phyloP scores from a whole-genome alignment of 2,329 filamentous ascomycete species.

The Ascochyta lentis region DNA sequence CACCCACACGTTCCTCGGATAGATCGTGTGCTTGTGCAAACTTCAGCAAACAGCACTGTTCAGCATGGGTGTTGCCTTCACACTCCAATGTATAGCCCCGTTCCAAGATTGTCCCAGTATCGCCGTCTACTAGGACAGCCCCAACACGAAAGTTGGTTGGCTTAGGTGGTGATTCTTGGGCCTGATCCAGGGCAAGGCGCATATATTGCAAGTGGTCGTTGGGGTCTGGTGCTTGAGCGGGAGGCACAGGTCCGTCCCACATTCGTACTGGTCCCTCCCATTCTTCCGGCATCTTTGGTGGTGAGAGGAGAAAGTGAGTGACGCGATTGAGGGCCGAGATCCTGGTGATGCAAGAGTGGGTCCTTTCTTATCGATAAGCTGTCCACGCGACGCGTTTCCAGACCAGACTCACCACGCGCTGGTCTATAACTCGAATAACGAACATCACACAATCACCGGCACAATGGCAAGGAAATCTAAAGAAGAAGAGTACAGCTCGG shows the following conservation, averaged over 20 bases:
- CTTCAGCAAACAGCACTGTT: conserved; percentile 90
- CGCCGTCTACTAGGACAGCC: conserved; percentile 75
- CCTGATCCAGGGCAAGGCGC: conserved; percentile 75
- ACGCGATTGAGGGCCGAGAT: background rate
- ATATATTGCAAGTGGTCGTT: conserved; percentile 61
- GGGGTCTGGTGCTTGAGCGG: conserved; percentile 27
- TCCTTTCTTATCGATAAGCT: conserved; percentile 27
- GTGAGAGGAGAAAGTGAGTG: conserved; percentile 9
- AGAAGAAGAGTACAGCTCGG: conserved; percentile 22
- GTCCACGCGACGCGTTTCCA: conserved; percentile 37
- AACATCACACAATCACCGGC: conserved; percentile 11
- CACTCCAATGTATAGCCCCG: conserved; percentile 92
- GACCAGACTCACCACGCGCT: conserved; percentile 8
- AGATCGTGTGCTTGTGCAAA: conserved; percentile 52
- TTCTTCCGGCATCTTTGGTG: conserved; percentile 29
- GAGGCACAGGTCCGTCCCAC: conserved; percentile 29
- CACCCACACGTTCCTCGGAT: conserved; percentile 62
- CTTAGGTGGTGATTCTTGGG: conserved; percentile 79
- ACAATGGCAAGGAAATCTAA: conserved; percentile 14
- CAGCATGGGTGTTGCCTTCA: conserved; percentile 92
- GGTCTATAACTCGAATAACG: conserved; percentile 1
- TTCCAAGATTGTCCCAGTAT: conserved; percentile 67
- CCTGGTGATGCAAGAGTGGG: conserved; percentile 20
- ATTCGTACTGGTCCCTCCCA: conserved; percentile 27
- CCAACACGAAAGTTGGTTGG: conserved; percentile 94